These are phyloP conservation scores for Tolypocladium cylindrosporum DNA, from an alignment of 2,329 filamentous ascomycete species.

Conservation along the genomic window DNA sequence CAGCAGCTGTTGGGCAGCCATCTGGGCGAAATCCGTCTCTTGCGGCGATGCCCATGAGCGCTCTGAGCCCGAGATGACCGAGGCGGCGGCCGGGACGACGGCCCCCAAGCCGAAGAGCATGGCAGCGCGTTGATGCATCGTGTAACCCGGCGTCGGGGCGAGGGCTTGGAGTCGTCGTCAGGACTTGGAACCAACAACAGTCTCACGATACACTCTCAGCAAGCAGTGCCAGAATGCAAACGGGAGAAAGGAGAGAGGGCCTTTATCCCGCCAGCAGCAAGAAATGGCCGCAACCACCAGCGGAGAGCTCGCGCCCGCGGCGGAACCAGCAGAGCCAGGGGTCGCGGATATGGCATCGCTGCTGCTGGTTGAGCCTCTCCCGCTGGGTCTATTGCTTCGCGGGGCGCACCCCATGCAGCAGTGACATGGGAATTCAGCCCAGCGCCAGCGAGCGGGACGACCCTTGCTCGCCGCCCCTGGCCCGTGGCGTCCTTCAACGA, in stretches of 20 bases:
- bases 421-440: background rate
- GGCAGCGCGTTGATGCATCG: background rate
- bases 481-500: background rate
- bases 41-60: constrained; percentile 18
- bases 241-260: background rate
- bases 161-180: background rate
- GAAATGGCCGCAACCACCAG: background rate
- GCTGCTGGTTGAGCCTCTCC: background rate
- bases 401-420: background rate
- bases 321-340: background rate
- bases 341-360: background rate
- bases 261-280: background rate
- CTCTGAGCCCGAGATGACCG: constrained; percentile 9
- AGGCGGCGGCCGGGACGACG: background rate
- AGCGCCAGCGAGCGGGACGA: background rate
- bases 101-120: background rate
- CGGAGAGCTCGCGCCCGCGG: background rate
- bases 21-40: constrained; percentile 13
- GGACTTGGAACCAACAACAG: background rate
- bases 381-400: background rate
- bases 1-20: constrained; percentile 13
- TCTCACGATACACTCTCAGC: background rate
- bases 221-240: background rate
- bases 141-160: background rate
- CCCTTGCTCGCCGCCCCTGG: background rate